phyloP scores from a whole-genome alignment of 805 yeast genomes.

The Jamesozyma jinghongensis region DNA sequence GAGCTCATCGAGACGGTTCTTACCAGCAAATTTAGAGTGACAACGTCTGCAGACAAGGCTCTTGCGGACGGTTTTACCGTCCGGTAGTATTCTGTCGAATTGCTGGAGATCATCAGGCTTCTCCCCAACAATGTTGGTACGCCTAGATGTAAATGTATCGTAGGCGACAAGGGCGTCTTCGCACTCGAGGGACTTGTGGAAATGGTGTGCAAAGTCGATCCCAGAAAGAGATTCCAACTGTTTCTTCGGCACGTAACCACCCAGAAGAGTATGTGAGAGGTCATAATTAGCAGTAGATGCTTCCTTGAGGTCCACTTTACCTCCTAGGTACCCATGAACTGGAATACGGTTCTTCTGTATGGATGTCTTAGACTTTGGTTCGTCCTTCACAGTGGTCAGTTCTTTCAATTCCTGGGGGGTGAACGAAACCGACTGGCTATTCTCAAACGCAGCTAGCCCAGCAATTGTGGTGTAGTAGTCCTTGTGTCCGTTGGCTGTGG shows the following conservation, averaged over 20 bases:
- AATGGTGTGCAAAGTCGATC: conserved; percentile 28
- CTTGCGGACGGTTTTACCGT: conserved; percentile 16
- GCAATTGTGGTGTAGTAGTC: conserved; percentile 25
- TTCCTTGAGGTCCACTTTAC: conserved; percentile 19
- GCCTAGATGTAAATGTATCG: conserved; percentile 10
- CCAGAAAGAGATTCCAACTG: conserved; percentile 28
- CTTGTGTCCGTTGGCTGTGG: neutral
- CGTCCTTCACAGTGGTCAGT: conserved; percentile 12
- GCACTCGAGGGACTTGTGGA: conserved; percentile 24
- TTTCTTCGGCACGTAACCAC: conserved; percentile 27
- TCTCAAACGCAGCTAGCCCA: conserved; percentile 26
- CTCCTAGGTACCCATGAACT: conserved; percentile 28
- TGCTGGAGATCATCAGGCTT: neutral
- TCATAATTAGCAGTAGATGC: conserved; percentile 22
- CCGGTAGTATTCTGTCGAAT: conserved; percentile 2
- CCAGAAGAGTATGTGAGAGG: conserved; percentile 25
- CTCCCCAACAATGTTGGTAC: neutral
- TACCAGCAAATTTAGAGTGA: conserved; percentile 18
- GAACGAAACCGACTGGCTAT: conserved; percentile 22
- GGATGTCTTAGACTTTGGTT: conserved; percentile 2
- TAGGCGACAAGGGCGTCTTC: conserved; percentile 22
- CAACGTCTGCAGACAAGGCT: conserved; percentile 23
- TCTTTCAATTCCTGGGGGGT: conserved; percentile 20
- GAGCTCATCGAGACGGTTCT: conserved; percentile 14
- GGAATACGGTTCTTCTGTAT: conserved; percentile 9